phyloP scores from a whole-genome alignment of 257 asterid genomes.

The Verbena officinalis region DNA sequence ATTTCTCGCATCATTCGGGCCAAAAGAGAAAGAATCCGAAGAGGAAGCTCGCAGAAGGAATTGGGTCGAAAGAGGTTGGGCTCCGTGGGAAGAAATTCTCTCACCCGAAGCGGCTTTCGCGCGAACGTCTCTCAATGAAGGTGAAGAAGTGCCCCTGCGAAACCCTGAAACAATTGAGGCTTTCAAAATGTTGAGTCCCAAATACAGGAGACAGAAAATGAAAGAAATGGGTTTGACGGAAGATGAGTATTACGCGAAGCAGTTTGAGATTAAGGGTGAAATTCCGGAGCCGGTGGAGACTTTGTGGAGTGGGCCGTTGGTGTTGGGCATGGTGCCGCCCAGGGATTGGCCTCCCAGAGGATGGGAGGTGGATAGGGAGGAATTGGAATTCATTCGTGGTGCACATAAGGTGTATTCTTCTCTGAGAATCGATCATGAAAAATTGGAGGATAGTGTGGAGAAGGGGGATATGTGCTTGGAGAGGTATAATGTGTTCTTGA shows the following conservation, averaged over 20 bases:
- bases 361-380: conserved; percentile 83
- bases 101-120: conserved; percentile 92
- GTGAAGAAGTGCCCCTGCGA: conserved; percentile 92
- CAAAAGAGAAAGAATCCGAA: conserved; percentile 83
- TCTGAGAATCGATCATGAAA: conserved; percentile 60
- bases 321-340: conserved; percentile 75
- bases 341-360: conserved; percentile 98
- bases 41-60: conserved; percentile 83
- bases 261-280: conserved; percentile 88
- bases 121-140: conserved; percentile 81
- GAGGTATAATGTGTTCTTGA: conserved; percentile 82
- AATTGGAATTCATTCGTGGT: conserved; percentile 83
- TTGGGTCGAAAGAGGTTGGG: conserved; percentile 99
- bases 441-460: conserved; percentile 56
- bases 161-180: conserved; percentile 87
- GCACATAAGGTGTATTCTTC: conserved; percentile 64
- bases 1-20: conserved; percentile 65
- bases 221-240: conserved; percentile 82
- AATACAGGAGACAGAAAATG: conserved; percentile 60
- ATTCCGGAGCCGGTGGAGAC: conserved; percentile 76
- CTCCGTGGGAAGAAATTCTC: conserved; percentile 98
- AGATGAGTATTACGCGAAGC: conserved; percentile 83
- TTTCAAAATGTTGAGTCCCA: conserved; percentile 77
- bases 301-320: conserved; percentile 79
- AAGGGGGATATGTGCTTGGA: conserved; percentile 60